Conservation (phyloP, 1,284 basidiomycete species). For the Leccinum brunneo-olivaceum region DNA sequence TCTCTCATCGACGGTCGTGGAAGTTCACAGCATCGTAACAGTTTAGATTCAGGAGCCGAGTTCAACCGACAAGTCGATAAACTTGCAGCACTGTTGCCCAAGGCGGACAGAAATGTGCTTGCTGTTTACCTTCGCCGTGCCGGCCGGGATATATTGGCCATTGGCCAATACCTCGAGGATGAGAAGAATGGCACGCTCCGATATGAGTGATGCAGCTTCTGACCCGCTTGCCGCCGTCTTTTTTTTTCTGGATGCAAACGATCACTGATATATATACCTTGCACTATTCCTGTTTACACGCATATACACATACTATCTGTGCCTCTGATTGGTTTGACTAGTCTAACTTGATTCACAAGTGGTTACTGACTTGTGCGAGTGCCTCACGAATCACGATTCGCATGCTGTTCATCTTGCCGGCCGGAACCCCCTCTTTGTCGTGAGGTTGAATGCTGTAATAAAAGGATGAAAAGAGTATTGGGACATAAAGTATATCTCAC, state of each 20-base stretch:
- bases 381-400: no score
- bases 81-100: slow-evolving; percentile 69
- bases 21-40: slow-evolving; percentile 7
- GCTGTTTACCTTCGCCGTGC: slow-evolving; percentile 67
- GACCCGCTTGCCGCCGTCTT: background rate
- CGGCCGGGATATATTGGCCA: slow-evolving; percentile 76
- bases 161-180: slow-evolving; percentile 83
- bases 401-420: slow-evolving; percentile 22
- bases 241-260: slow-evolving; percentile 2
- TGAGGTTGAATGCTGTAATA: slow-evolving; percentile 23
- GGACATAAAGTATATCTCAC: slow-evolving; percentile 8
- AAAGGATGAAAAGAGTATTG: slow-evolving; percentile 2
- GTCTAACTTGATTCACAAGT: slow-evolving; percentile 21
- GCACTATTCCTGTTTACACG: slow-evolving; percentile 6
- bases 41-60: slow-evolving; percentile 29
- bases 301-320: slow-evolving; percentile 18
- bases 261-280: slow-evolving; percentile 11
- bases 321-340: slow-evolving; percentile 11
- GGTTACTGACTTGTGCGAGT: slow-evolving; percentile 1
- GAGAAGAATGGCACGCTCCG: slow-evolving; percentile 70
- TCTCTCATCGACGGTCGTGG: slow-evolving; percentile 39
- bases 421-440: slow-evolving; percentile 24
- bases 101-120: slow-evolving; percentile 64
- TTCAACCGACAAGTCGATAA: slow-evolving; percentile 65
- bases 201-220: slow-evolving; percentile 27